Evolutionary conservation across 2,329 filamentous ascomycete genomes (phyloP), one percentile per base, ranked within the genome.

Genomic region (Xylaria sp.): DNA sequence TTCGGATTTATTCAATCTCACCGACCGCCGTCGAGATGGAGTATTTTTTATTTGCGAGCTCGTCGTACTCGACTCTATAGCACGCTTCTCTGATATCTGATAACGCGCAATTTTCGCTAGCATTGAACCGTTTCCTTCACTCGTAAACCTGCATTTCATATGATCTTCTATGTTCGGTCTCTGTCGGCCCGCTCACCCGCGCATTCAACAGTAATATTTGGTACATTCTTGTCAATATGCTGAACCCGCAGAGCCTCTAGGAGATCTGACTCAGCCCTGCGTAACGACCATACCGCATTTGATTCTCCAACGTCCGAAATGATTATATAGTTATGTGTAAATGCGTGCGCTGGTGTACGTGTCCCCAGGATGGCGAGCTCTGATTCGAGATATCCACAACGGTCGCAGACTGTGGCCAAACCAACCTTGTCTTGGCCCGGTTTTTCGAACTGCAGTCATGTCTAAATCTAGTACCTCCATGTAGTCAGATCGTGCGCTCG

Each of bases 201-300:
- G 58, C 54, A 28, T 37, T 25, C 48, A 13, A 39, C 25, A 39
- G 39, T 37, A 48, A 15, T 28, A 54, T 66, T 60, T 55, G 50
- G 25, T 66, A 69, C 69, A 63, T 50, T 52, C 60, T 62, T 63
- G 58, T 64, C 66, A 70, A 66, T 54, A 67, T 34, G 41, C 48
- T 56, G 67, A 72, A 63, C 60, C 63, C 74, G 72, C 71, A 75
- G 69, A 73, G 73, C 70, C 70, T 70, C 73, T 67, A 66, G 68
- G 46, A 25, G 12, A 57, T 66, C 70, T 73, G 63, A 69, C 46
- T 69, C 60, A 67, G 65, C 55, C 55, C 5, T 39, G 34, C n/a
- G 13, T 44, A 56, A 56, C 59, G 56, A 50, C 60, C 46, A 56
- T 71, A 20, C 66, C 65, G 55, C 50, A 62, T 72, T 61, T 15